These are phyloP conservation scores for Tephrocybe sp. DNA, from an alignment of 768 basidiomycete species.

Conservation along the genomic window DNA sequence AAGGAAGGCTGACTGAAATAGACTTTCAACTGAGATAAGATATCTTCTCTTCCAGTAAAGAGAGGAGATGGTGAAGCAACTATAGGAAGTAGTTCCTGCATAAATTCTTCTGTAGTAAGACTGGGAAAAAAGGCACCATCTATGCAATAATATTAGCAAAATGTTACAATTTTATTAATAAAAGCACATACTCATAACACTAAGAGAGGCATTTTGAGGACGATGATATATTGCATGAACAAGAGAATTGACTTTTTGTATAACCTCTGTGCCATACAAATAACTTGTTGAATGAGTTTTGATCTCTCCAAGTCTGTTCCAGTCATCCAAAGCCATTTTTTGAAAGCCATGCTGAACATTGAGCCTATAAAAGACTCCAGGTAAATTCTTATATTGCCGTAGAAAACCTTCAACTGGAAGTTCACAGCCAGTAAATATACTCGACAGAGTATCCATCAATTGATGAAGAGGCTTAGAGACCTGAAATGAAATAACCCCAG, in stretches of 20 bases:
- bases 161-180: background rate
- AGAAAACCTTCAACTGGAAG: background rate
- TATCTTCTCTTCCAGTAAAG: no score
- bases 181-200: background rate
- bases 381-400: background rate
- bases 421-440: background rate
- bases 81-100: no score
- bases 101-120: background rate
- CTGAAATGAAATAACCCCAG: background rate
- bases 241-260: background rate
- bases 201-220: background rate
- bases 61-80: no score
- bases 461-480: background rate
- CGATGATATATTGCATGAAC: background rate
- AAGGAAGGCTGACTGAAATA: background rate
- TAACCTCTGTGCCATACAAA: background rate
- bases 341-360: conserved; percentile 1
- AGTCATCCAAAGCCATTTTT: background rate
- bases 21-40: background rate
- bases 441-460: background rate
- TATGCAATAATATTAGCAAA: background rate
- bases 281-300: background rate
- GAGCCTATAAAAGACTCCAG: background rate
- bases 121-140: background rate
- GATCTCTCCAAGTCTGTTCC: background rate